A percentile compares a stretch with the other conserved stretches of the same genome.
Conservation (phyloP, 306 rosid species). For the Prunus davidiana region DNA sequence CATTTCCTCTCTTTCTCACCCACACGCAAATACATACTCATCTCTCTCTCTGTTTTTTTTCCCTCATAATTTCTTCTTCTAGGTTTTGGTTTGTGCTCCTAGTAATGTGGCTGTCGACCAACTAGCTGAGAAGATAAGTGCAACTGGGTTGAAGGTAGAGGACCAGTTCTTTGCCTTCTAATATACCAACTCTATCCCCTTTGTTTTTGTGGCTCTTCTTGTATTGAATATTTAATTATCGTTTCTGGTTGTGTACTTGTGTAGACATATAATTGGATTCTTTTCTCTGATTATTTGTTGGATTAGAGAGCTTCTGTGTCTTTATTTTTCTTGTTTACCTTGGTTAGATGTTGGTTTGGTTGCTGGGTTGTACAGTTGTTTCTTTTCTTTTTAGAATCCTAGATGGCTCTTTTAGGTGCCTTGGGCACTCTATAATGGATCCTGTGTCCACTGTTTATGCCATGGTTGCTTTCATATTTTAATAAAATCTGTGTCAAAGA, state of each 20-base stretch:
- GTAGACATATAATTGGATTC: neutral
- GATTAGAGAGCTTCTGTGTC: neutral
- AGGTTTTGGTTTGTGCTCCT: slow-evolving; percentile 99
- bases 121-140: slow-evolving; percentile 97
- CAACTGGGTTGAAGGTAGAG: slow-evolving; percentile 96
- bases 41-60: neutral
- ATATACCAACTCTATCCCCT: neutral
- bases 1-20: neutral
- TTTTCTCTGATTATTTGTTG: neutral
- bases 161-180: neutral
- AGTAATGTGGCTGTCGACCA: slow-evolving; percentile 98
- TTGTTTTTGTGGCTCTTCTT: slow-evolving; percentile 1
- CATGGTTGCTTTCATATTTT: neutral
- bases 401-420: neutral
- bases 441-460: neutral
- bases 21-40: neutral
- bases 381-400: neutral
- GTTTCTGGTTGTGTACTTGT: neutral
- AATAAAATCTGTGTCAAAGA: neutral
- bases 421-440: neutral
- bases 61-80: slow-evolving; percentile 9
- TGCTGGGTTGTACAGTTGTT: neutral
- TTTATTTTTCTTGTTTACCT: neutral
- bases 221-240: neutral
- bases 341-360: neutral